A percentile compares a stretch with the other conserved stretches of the same genome.
These are phyloP conservation scores for Magnaporthales sp. DNA, from an alignment of 2,329 filamentous ascomycete genomes.

Conservation along the genomic window DNA sequence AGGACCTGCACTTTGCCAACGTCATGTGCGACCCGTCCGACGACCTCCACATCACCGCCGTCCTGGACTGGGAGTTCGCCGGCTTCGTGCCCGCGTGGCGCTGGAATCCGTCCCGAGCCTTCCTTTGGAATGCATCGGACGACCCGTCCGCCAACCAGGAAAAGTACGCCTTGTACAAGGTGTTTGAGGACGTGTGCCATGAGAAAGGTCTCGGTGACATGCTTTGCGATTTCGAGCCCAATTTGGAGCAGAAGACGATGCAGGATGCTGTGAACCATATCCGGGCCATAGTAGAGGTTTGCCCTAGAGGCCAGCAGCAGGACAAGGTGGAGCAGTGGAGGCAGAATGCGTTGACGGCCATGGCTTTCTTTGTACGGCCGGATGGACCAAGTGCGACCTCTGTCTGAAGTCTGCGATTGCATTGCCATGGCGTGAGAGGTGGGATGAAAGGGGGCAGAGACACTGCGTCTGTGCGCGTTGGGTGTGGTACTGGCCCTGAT, in stretches of 20 bases:
- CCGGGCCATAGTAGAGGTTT: slow-evolving; percentile 21
- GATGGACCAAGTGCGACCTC: no score
- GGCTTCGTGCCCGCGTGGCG: slow-evolving; percentile 22
- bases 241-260: not conserved
- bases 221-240: not conserved
- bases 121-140: slow-evolving; percentile 22
- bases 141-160: not conserved
- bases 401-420: no score
- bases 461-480: no score
- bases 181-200: not conserved
- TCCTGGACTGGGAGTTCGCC: slow-evolving; percentile 29
- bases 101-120: slow-evolving; percentile 26
- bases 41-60: slow-evolving; percentile 18
- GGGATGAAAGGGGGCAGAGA: no score
- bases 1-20: slow-evolving; percentile 28
- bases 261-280: slow-evolving; percentile 15
- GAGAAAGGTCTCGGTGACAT: not conserved
- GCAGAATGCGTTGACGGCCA: not conserved
- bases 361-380: not conserved
- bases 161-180: not conserved
- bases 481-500: no score
- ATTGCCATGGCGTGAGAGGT: no score
- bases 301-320: slow-evolving; percentile 13
- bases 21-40: slow-evolving; percentile 20
- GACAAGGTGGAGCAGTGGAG: no score